Conservation (phyloP, 2,329 filamentous ascomycete genomes). For the Aspergillus tamarii region DNA sequence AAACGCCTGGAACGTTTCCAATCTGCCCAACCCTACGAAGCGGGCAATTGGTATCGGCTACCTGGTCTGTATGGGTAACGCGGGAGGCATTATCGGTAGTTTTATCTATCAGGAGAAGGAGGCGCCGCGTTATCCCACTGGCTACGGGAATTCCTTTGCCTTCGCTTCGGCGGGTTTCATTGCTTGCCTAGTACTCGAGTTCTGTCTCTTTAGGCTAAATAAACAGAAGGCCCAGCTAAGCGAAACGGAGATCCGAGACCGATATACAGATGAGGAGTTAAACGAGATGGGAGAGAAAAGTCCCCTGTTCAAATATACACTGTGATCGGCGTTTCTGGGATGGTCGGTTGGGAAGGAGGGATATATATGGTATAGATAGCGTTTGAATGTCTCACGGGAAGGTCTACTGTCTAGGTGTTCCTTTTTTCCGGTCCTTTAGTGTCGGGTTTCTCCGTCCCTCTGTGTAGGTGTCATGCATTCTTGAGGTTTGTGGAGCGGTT, state of each 20-base stretch:
- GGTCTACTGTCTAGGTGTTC: not conserved
- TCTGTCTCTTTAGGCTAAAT: not conserved
- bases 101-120: conserved; percentile 38
- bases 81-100: conserved; percentile 40
- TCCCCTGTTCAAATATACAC: not conserved
- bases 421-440: too few relatives aligned
- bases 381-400: not conserved
- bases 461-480: not conserved
- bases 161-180: conserved; percentile 30
- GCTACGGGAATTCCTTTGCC: conserved; percentile 37
- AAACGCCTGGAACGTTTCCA: conserved; percentile 48
- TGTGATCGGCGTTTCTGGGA: not conserved
- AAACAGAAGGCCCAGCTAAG: not conserved
- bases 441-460: not conserved
- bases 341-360: not conserved
- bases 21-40: conserved; percentile 43
- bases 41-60: conserved; percentile 49
- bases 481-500: not conserved
- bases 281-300: not conserved
- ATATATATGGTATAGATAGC: not conserved
- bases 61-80: conserved; percentile 46
- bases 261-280: not conserved
- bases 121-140: conserved; percentile 37
- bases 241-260: not conserved
- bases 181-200: conserved; percentile 3